Conservation (phyloP, 164 flowering plant species). For the Stephania yunnanensis region DNA sequence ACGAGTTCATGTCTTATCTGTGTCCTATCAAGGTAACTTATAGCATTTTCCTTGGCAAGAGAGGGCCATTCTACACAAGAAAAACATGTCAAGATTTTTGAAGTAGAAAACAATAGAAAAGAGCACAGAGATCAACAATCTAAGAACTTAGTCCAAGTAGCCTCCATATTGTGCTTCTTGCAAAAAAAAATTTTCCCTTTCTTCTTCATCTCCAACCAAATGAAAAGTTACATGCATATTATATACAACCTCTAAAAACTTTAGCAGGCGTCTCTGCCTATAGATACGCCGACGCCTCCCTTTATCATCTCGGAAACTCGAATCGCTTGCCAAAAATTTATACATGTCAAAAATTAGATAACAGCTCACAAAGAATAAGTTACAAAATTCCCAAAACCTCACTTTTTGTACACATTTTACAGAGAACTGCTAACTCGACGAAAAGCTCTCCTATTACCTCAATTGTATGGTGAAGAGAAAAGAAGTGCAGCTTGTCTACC, state of each 20-base stretch:
- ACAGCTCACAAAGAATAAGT: slow-evolving; percentile 5
- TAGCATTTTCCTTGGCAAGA: too few relatives aligned
- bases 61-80: too few relatives aligned
- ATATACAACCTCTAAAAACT: neutral
- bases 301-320: neutral
- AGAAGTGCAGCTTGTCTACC: neutral
- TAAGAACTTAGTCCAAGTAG: neutral
- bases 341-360: neutral
- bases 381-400: neutral
- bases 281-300: neutral
- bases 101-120: neutral
- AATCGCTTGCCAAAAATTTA: neutral
- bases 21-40: too few relatives aligned
- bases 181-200: too few relatives aligned
- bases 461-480: neutral
- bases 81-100: too few relatives aligned
- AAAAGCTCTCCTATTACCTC: neutral
- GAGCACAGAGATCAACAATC: neutral
- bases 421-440: neutral
- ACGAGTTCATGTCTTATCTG: too few relatives aligned
- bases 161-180: neutral
- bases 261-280: neutral
- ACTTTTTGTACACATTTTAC: neutral
- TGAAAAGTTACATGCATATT: neutral
- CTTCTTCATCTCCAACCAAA: neutral